Evolutionary conservation across 140 eudicot species (phyloP).

Genomic region (Anethum foeniculum): DNA sequence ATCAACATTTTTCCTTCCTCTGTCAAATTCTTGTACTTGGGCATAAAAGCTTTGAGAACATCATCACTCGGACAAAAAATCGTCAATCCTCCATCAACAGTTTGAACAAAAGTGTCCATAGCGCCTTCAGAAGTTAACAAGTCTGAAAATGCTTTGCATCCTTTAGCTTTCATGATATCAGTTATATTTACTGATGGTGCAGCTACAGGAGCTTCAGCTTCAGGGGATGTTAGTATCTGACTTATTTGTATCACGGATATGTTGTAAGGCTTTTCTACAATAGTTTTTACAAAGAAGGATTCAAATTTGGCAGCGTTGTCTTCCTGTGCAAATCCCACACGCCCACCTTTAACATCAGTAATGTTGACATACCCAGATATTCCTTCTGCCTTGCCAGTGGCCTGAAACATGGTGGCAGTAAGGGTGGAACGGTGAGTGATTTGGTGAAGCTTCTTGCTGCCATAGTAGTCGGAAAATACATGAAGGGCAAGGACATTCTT

Average conservation of each 20-base stretch:
- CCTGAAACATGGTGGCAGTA: slow-evolving; percentile 88
- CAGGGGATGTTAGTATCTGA: slow-evolving; percentile 19
- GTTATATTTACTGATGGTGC: slow-evolving; percentile 22
- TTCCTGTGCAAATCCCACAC: slow-evolving; percentile 63
- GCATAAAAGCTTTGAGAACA: slow-evolving; percentile 19
- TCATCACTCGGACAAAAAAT: slow-evolving; percentile 15
- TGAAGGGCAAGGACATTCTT: slow-evolving; percentile 67
- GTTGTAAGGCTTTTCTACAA: slow-evolving; percentile 58
- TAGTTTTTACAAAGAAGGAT: slow-evolving; percentile 54
- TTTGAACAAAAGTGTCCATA: slow-evolving; percentile 6
- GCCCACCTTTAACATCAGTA: slow-evolving; percentile 82
- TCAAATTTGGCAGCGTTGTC: slow-evolving; percentile 30
- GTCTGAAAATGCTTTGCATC: slow-evolving; percentile 14
- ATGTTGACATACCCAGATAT: slow-evolving; percentile 78
- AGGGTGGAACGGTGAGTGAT: slow-evolving; percentile 61
- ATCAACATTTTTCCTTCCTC: slow-evolving; percentile 25
- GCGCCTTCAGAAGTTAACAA: not conserved
- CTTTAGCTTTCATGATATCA: slow-evolving; percentile 1
- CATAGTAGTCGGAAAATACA: slow-evolving; percentile 67
- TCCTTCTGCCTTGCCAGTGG: slow-evolving; percentile 77
- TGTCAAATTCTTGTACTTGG: slow-evolving; percentile 34
- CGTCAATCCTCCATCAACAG: slow-evolving; percentile 10
- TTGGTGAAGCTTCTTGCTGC: slow-evolving; percentile 80
- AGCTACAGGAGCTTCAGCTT: slow-evolving; percentile 44
- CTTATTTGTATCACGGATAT: slow-evolving; percentile 58